Percentiles rank a stretch among this genome's conserved stretches.
Conservation (phyloP, 305 asterid genomes). For the Striga hermonthica region DNA sequence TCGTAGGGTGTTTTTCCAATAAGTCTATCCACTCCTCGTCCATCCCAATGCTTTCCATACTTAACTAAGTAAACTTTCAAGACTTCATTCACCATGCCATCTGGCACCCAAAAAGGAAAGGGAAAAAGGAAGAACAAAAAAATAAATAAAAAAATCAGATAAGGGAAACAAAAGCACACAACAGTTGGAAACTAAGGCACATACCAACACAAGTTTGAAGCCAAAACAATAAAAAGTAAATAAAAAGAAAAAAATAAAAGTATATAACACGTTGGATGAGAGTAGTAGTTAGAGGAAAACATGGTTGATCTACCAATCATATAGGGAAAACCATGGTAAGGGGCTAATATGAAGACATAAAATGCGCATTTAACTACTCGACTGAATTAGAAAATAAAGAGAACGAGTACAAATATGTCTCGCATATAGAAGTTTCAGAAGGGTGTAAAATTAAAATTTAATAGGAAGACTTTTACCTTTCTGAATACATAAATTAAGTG, state of each 20-base stretch:
- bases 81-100: conserved; percentile 66
- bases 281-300: background rate
- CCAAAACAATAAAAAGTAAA: too few relatives aligned
- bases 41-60: conserved; percentile 88
- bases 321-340: conserved; percentile 1
- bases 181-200: too few relatives aligned
- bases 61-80: conserved; percentile 61
- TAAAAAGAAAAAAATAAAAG: conserved; percentile 6
- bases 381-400: background rate
- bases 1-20: conserved; percentile 81
- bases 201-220: too few relatives aligned
- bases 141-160: too few relatives aligned
- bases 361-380: conserved; percentile 7
- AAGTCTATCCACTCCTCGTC: conserved; percentile 44
- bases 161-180: too few relatives aligned
- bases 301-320: background rate
- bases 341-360: background rate
- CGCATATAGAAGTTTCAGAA: conserved; percentile 13
- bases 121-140: too few relatives aligned
- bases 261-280: conserved; percentile 3
- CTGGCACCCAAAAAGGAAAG: conserved; percentile 35
- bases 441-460: background rate
- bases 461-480: background rate
- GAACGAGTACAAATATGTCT: background rate
- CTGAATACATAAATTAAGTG: conserved; percentile 14